Evolutionary conservation across 2,329 filamentous ascomycete genomes (phyloP).

Genomic region (Torrubiellomyces zombiae): DNA sequence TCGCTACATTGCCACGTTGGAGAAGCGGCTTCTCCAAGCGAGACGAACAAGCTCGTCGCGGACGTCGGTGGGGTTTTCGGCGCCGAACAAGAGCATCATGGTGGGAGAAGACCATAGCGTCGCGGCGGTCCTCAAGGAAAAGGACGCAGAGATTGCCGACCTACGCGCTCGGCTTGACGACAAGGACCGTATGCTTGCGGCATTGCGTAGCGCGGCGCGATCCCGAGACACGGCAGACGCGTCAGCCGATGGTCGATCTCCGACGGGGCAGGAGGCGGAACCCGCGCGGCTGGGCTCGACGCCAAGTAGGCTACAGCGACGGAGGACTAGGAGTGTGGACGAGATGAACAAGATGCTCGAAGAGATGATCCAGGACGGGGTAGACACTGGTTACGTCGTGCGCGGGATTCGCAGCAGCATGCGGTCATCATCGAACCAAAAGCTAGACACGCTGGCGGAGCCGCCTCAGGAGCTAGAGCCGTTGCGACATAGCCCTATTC

Average conservation of each 20-base stretch:
- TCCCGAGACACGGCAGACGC: constrained; percentile 68
- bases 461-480: constrained; percentile 20
- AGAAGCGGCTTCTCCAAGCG: constrained; percentile 82
- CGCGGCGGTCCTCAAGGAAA: constrained; percentile 60
- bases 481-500: constrained; percentile 20
- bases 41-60: constrained; percentile 78
- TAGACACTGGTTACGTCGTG: constrained; percentile 58
- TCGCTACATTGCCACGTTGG: constrained; percentile 83
- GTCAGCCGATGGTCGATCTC: constrained; percentile 16
- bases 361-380: constrained; percentile 86
- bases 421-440: constrained; percentile 33
- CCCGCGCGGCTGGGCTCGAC: constrained; percentile 9
- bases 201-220: constrained; percentile 68
- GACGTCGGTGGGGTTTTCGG: constrained; percentile 56
- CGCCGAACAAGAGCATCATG: constrained; percentile 43
- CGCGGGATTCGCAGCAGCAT: constrained; percentile 52
- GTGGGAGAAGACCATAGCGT: constrained; percentile 68
- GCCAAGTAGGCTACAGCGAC: constrained; percentile 19
- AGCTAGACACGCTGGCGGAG: constrained; percentile 19
- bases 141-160: constrained; percentile 83
- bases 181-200: constrained; percentile 84
- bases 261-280: constrained; percentile 5
- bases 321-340: constrained; percentile 55
- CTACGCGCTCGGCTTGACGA: constrained; percentile 81
- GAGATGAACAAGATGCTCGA: constrained; percentile 90